phyloP scores from a whole-genome alignment of 139 green algal species.

The Diplosphaera chodatii region DNA sequence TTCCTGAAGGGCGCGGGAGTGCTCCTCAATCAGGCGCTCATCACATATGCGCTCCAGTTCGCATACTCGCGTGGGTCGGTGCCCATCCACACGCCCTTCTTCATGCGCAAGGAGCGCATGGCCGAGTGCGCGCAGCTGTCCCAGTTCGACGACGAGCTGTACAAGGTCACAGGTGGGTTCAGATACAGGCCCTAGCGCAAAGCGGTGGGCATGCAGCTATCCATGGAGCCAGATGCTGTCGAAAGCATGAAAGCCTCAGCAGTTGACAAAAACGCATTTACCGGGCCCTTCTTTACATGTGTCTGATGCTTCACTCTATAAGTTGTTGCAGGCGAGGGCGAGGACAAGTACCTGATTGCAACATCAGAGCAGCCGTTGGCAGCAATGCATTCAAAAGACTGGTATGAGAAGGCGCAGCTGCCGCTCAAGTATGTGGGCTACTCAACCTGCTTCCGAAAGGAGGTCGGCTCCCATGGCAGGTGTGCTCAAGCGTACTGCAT shows the following conservation, averaged over 20 bases:
- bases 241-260: too few relatives aligned
- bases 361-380: slow-evolving; percentile 98
- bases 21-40: slow-evolving; percentile 96
- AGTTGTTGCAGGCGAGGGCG: slow-evolving; percentile 89
- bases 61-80: slow-evolving; percentile 59
- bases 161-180: slow-evolving; percentile 66
- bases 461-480: slow-evolving; percentile 90
- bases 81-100: slow-evolving; percentile 93
- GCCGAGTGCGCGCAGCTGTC: slow-evolving; percentile 95
- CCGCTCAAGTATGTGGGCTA: slow-evolving; percentile 87
- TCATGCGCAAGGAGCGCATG: slow-evolving; percentile 94
- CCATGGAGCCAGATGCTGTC: too few relatives aligned
- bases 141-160: slow-evolving; percentile 99
- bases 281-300: too few relatives aligned
- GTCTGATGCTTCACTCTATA: too few relatives aligned
- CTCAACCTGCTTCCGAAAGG: slow-evolving; percentile 99
- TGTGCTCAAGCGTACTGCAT: too few relatives aligned
- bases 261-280: too few relatives aligned
- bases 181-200: too few relatives aligned
- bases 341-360: slow-evolving; percentile 99
- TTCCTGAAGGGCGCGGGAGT: slow-evolving; percentile 89
- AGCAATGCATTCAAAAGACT: slow-evolving; percentile 84
- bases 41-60: slow-evolving; percentile 77
- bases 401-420: slow-evolving; percentile 82
- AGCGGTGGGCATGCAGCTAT: too few relatives aligned